Evolutionary conservation across 257 asterid species (phyloP), one percentile per base, ranked within the genome.

Genomic region (Oldenlandia corymbosa): DNA sequence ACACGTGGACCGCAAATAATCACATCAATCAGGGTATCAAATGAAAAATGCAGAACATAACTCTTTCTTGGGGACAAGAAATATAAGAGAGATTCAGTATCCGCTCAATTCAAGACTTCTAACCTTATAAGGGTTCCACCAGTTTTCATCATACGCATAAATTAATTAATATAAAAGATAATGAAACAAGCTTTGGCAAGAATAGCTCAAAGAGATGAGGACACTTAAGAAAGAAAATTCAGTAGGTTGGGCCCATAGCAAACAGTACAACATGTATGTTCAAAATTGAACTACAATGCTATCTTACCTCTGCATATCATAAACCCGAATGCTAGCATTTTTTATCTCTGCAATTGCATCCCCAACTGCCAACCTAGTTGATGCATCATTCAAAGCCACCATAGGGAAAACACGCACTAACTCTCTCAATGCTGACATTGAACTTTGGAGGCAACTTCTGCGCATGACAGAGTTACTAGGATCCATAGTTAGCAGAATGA

Each of bases 401-500:
- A 92, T 92, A 36, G 99, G 99, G 76, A 84, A 92, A 24, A 89
- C 81, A 56, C 87, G 92, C 45, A 84, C 86, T 50, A 87, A 76
- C 71, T 92, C 99, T 86, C 80, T 83, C 85, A 92, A 75, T 69
- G 91, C 82, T 10, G 64, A 67, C 94, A 80, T 83, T 69, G 96
- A 78, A 79, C 87, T 85, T 73, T 78, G 88, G 57, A 81, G 45
- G 80, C 97, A 92, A 76, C 73, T 81, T 73, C 71, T 87, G 51
- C 94, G 87, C 99, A 92, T 84, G 74, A 85, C 86, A 70, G 85
- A 75, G 81, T 92, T 92, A 67, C 96, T 84, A 43, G 89, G 96
- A 82, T 92, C 97, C 95, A 92, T 89, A 62, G 99, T 92, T 78
- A 82, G 99, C 73, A 92, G 73, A 73, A 92, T 73, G 82, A 85